Evolutionary conservation across 345 rosid species (phyloP), one percentile per base, ranked within the genome.

Genomic region (Ricinus communis): DNA sequence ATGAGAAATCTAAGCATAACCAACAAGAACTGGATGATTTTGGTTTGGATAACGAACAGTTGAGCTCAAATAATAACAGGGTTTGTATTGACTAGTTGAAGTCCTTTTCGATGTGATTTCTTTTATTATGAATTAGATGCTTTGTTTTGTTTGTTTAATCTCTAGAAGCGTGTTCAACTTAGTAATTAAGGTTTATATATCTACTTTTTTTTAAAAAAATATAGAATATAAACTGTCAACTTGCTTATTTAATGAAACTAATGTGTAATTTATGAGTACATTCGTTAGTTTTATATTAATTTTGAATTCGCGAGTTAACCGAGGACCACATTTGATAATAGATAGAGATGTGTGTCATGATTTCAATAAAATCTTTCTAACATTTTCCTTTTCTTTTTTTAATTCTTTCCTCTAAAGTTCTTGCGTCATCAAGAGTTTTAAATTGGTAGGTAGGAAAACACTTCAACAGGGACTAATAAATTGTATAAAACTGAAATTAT

Each of bases 1-100:
- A 30, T 7, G 59, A 28, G 24, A 66, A 62, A 57, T 62, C 43
- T 61, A 40, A 45, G 38, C 77, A 66, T 28, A 54, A 31, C 63
- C 27, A 76, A 73, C 76, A 71, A 65, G 68, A 66, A 7, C 4
- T n/a, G 55, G 15, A 49, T 61, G 56, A 62, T 21, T 47, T 38
- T 60, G 65, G 47, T 61, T 60, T 45, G 78, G 82, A 74, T 72
- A 74, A 75, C 80, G 72, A 66, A 66, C 75, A 53, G 31, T 21
- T 4, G 28, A 58, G 36, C 31, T 68, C 62, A 54, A 0, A 25
- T 16, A n/a, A 4, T n/a, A n/a, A 52, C 31, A 60, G 36, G 38
- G n/a, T n/a, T n/a, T n/a, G n/a, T n/a, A n/a, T n/a, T n/a, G n/a
- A 30, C 54, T 68, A 62, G 57, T 62, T 76, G 33, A 30, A 27